Evolutionary conservation across 2,329 filamentous ascomycete genomes (phyloP).

Genomic region (Paracamarosporium sp.): DNA sequence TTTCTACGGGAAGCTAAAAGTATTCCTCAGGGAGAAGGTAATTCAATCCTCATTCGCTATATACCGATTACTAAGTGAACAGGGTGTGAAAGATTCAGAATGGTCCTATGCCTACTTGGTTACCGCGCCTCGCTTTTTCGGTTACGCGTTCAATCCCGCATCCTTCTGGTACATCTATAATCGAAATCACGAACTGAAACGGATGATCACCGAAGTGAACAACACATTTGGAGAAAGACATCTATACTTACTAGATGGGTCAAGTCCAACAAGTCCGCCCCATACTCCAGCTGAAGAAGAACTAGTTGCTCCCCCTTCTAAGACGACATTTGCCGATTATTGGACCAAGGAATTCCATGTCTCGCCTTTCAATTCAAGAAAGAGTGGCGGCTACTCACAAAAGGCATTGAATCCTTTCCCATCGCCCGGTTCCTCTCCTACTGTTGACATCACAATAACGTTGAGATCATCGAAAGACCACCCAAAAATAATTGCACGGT

Average conservation of each 20-base stretch:
- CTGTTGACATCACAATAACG: conserved; percentile 67
- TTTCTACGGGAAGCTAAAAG: conserved; percentile 68
- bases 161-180: conserved; percentile 83
- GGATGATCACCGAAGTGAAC: conserved; percentile 76
- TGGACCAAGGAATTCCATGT: conserved; percentile 79
- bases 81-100: conserved; percentile 64
- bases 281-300: conserved; percentile 17
- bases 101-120: conserved; percentile 75
- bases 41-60: conserved; percentile 2
- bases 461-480: conserved; percentile 66
- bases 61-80: conserved; percentile 9
- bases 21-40: conserved; percentile 65
- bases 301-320: neutral
- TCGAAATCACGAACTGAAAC: conserved; percentile 60
- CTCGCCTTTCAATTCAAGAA: conserved; percentile 72
- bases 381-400: conserved; percentile 54
- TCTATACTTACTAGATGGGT: conserved; percentile 65
- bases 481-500: conserved; percentile 66
- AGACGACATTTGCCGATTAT: conserved; percentile 53
- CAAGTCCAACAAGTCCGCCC: conserved; percentile 36
- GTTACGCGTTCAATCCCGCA: conserved; percentile 76
- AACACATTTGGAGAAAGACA: conserved; percentile 78
- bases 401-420: conserved; percentile 55
- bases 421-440: conserved; percentile 29
- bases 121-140: conserved; percentile 72